Conservation (phyloP, 176 grass and related monocot species). For the Tillandsia fasciculata region DNA sequence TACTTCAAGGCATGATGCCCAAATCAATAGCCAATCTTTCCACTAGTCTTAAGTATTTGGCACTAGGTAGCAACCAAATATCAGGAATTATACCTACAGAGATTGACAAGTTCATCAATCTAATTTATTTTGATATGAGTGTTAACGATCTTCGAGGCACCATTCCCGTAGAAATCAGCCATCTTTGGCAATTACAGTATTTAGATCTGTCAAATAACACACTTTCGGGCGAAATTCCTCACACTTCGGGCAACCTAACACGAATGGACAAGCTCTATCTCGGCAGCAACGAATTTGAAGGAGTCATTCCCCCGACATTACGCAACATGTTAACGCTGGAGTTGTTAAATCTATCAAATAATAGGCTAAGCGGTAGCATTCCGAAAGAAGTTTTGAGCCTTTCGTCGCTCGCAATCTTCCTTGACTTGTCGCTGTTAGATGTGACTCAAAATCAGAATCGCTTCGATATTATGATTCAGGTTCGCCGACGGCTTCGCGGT, state of each 20-base stretch:
- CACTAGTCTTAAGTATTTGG: background rate
- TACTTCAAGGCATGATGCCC: conserved; percentile 23
- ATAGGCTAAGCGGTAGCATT: conserved; percentile 22
- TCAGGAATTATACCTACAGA: conserved; percentile 14
- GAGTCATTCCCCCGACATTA: conserved; percentile 30
- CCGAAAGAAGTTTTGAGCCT: background rate
- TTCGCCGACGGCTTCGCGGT: too few relatives aligned
- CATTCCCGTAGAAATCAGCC: conserved; percentile 15
- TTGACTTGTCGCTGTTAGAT: conserved; percentile 4
- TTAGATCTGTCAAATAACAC: conserved; percentile 8
- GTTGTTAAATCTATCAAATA: conserved; percentile 25
- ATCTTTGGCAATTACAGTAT: conserved; percentile 12
- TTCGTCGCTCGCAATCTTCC: background rate
- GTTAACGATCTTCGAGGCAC: conserved; percentile 4
- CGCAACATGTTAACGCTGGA: conserved; percentile 12
- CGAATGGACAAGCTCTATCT: conserved; percentile 19
- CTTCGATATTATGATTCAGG: too few relatives aligned
- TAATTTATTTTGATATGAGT: conserved; percentile 12
- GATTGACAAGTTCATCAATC: conserved; percentile 26
- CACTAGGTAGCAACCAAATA: conserved; percentile 10
- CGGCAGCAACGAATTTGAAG: conserved; percentile 16
- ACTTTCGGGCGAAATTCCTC: conserved; percentile 24
- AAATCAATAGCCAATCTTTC: conserved; percentile 32
- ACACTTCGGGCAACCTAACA: conserved; percentile 26
- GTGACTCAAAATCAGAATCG: too few relatives aligned